These are phyloP conservation scores for Pistacia integerrima DNA, from an alignment of 345 rosid species.

Conservation along the genomic window DNA sequence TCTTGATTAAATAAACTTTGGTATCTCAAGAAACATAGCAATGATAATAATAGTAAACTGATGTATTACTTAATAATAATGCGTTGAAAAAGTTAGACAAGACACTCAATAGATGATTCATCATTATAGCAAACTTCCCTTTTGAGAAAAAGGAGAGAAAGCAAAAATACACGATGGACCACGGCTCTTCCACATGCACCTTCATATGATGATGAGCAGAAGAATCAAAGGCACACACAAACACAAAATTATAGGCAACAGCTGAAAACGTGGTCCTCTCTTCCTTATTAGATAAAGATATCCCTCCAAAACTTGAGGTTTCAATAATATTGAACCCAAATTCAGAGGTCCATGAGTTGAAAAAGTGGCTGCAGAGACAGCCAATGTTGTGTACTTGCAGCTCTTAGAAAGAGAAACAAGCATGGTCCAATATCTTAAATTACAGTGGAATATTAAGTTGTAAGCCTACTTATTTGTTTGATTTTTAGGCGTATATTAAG, in stretches of 20 bases:
- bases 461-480: background rate
- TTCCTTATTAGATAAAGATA: background rate
- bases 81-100: background rate
- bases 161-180: background rate
- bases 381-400: background rate
- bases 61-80: background rate
- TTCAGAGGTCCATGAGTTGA: background rate
- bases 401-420: background rate
- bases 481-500: background rate
- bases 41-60: no score
- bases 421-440: background rate
- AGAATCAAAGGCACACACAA: background rate
- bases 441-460: background rate
- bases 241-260: background rate
- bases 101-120: background rate
- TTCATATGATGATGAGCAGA: constrained; percentile 14
- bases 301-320: background rate
- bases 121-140: background rate
- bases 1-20: no score
- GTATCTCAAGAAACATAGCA: no score
- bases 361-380: background rate
- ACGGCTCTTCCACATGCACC: constrained; percentile 3
- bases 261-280: constrained; percentile 13
- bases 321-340: background rate
- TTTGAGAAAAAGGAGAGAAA: background rate